Evolutionary conservation across 768 basidiomycete genomes (phyloP).

Genomic region (Psilocybe cyanescens): DNA sequence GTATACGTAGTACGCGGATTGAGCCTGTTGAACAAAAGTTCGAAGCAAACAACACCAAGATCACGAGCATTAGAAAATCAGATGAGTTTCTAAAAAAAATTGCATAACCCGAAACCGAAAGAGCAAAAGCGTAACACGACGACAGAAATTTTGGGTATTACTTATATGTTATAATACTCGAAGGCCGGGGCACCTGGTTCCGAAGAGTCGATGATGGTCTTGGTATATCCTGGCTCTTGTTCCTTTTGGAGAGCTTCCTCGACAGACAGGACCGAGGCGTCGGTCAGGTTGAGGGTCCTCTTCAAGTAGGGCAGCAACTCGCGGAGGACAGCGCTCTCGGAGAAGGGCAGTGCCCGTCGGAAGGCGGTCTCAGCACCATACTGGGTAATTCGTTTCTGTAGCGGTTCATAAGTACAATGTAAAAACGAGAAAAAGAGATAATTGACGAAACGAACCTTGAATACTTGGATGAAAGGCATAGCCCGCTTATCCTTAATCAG

Average conservation of each 20-base stretch:
- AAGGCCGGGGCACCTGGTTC: constrained; percentile 89
- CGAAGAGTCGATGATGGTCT: constrained; percentile 76
- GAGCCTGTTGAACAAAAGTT: too few species aligned
- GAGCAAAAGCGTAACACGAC: background rate
- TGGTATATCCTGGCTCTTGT: constrained; percentile 61
- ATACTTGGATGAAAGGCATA: constrained; percentile 93
- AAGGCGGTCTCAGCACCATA: constrained; percentile 79
- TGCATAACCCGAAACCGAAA: too few species aligned
- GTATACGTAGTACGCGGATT: too few species aligned
- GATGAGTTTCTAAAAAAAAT: too few species aligned
- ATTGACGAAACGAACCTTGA: constrained; percentile 68
- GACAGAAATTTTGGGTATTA: background rate
- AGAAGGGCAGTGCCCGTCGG: constrained; percentile 82
- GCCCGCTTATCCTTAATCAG: constrained; percentile 94
- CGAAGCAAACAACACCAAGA: too few species aligned
- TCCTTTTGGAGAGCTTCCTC: constrained; percentile 65
- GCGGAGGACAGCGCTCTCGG: constrained; percentile 71
- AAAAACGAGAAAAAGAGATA: background rate
- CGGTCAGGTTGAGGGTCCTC: constrained; percentile 69
- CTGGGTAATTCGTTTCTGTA: constrained; percentile 80
- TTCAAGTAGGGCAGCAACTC: constrained; percentile 83
- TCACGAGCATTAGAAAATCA: too few species aligned
- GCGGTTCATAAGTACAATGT: background rate
- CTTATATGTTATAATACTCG: constrained; percentile 78
- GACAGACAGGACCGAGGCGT: constrained; percentile 72